Conservation (phyloP, 2,329 filamentous ascomycete genomes). For the Colletotrichum spinosum region DNA sequence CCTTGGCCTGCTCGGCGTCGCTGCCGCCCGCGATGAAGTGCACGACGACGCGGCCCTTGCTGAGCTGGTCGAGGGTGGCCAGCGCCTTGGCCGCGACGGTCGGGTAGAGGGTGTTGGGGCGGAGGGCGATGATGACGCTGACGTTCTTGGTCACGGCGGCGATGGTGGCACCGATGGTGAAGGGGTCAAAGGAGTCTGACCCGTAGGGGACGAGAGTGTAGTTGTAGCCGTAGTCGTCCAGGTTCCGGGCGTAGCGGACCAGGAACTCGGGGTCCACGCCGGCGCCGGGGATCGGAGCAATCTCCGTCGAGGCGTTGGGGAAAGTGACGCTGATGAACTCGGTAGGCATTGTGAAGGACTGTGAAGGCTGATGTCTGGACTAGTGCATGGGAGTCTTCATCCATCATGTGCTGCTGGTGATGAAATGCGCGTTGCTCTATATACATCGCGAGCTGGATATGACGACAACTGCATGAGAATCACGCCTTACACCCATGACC, state of each 20-base stretch:
- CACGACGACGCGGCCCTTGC: conserved; percentile 67
- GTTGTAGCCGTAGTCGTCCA: conserved; percentile 71
- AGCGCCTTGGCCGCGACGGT: conserved; percentile 72
- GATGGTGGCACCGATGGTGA: conserved; percentile 70
- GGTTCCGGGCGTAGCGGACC: conserved; percentile 64
- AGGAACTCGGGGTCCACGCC: conserved; percentile 66
- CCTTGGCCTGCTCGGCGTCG: conserved; percentile 69
- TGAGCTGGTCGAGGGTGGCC: conserved; percentile 70
- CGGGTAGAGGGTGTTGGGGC: conserved; percentile 71
- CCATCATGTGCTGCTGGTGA: background rate
- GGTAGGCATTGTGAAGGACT: conserved; percentile 50
- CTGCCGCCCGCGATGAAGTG: conserved; percentile 73
- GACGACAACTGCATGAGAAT: conserved; percentile 42
- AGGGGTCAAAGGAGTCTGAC: conserved; percentile 66
- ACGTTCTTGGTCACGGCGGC: conserved; percentile 67
- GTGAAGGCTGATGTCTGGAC: background rate
- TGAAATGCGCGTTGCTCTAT: conserved; percentile 16
- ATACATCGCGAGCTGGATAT: conserved; percentile 36
- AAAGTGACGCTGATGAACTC: conserved; percentile 72
- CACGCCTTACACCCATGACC: conserved; percentile 41
- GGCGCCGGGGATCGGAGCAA: conserved; percentile 64
- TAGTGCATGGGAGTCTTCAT: background rate
- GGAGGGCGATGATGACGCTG: conserved; percentile 71
- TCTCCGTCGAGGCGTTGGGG: conserved; percentile 67
- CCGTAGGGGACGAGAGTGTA: conserved; percentile 72